Evolutionary conservation across 176 grass and related monocot species (phyloP).

Genomic region (Typha latifolia): DNA sequence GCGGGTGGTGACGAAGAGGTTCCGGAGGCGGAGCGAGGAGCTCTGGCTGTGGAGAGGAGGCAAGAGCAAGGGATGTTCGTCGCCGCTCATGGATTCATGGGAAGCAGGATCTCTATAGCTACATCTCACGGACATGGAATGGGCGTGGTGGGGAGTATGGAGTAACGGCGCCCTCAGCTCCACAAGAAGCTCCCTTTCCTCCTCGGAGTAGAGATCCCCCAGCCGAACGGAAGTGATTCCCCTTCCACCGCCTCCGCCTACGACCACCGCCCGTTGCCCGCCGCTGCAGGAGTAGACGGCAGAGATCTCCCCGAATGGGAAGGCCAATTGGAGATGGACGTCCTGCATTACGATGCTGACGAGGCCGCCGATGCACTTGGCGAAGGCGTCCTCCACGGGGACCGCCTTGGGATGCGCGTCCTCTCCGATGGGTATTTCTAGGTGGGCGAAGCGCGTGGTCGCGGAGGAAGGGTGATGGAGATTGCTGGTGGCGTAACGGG

Average conservation of each 20-base stretch:
- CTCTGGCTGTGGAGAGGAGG: conserved; percentile 21
- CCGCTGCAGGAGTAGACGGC: conserved; percentile 57
- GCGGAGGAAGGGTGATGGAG: conserved; percentile 12
- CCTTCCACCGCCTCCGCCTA: conserved; percentile 9
- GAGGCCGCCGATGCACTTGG: conserved; percentile 74
- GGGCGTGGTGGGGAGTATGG: conserved; percentile 7
- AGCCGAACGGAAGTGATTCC: conserved; percentile 28
- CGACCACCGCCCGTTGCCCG: conserved; percentile 38
- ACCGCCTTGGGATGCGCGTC: conserved; percentile 2
- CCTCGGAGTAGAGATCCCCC: conserved; percentile 81
- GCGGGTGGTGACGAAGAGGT: conserved; percentile 75
- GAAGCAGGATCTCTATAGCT: conserved; percentile 55
- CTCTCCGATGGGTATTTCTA: conserved; percentile 58
- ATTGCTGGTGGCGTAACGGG: not conserved
- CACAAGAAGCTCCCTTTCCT: conserved; percentile 80
- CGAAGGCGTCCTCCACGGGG: conserved; percentile 50
- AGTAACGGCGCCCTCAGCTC: conserved; percentile 56
- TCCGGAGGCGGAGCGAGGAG: conserved; percentile 41
- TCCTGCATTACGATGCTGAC: conserved; percentile 92
- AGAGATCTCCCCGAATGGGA: conserved; percentile 63
- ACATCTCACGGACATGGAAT: conserved; percentile 45
- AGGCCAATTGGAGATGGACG: conserved; percentile 48
- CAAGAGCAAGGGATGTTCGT: conserved; percentile 38
- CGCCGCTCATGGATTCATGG: conserved; percentile 32
- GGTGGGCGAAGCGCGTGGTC: conserved; percentile 58